Percentiles rank a stretch among this genome's conserved stretches.
Conservation (phyloP, 768 basidiomycete species). For the Tremella mesenterica region DNA sequence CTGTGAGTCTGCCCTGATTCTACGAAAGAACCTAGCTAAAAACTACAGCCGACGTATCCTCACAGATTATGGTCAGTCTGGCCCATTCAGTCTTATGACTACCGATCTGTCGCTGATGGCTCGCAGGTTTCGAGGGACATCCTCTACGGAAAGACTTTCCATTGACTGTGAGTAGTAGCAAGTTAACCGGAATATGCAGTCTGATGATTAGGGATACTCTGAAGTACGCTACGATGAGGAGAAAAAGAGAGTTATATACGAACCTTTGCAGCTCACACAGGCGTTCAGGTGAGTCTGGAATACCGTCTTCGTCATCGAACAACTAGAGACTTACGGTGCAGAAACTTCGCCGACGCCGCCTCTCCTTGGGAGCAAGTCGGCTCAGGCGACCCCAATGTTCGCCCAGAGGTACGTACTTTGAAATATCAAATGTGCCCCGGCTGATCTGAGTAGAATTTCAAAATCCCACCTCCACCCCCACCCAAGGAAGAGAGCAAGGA, state of each 20-base stretch:
- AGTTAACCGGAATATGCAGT: not conserved
- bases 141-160: slow-evolving; percentile 98
- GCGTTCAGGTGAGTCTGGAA: slow-evolving; percentile 86
- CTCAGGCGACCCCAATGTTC: slow-evolving; percentile 47
- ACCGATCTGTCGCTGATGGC: slow-evolving; percentile 53
- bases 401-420: slow-evolving; percentile 19
- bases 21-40: not conserved
- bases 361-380: slow-evolving; percentile 92
- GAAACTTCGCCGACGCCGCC: slow-evolving; percentile 84
- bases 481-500: slow-evolving; percentile 63
- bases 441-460: slow-evolving; percentile 48
- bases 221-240: slow-evolving; percentile 98
- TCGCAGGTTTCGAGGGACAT: slow-evolving; percentile 95
- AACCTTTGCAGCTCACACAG: slow-evolving; percentile 93
- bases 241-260: slow-evolving; percentile 92
- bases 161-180: slow-evolving; percentile 71
- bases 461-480: slow-evolving; percentile 54
- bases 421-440: not conserved
- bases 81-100: slow-evolving; percentile 32
- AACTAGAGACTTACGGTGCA: slow-evolving; percentile 40
- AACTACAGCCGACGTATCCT: slow-evolving; percentile 77
- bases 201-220: slow-evolving; percentile 71
- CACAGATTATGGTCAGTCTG: slow-evolving; percentile 99
- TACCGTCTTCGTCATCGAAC: not conserved
- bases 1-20: slow-evolving; percentile 54